Conservation (phyloP, 2,329 filamentous ascomycete genomes). For the Balansia obtecta region DNA sequence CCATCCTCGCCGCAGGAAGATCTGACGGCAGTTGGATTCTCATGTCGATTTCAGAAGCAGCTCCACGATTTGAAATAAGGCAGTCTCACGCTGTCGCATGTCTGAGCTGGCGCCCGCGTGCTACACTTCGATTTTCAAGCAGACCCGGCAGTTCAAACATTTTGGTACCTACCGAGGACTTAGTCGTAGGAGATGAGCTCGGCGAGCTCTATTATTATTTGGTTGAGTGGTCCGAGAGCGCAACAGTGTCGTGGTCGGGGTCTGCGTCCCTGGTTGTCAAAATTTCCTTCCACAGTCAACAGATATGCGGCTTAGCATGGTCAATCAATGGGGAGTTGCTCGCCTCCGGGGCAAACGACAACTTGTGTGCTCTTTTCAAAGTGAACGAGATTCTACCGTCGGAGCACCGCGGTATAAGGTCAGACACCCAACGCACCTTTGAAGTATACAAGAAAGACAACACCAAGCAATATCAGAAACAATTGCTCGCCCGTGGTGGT, state of each 20-base stretch:
- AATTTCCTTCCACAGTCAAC: conserved; percentile 70
- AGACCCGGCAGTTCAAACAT: conserved; percentile 33
- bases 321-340: conserved; percentile 64
- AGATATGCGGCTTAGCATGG: conserved; percentile 91
- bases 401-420: conserved; percentile 3
- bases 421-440: not conserved
- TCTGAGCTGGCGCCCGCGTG: conserved; percentile 64
- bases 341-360: conserved; percentile 87
- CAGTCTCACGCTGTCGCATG: conserved; percentile 66
- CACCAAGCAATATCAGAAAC: conserved; percentile 7
- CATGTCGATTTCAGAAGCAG: conserved; percentile 60
- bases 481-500: not conserved
- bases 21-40: conserved; percentile 65
- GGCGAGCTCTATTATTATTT: conserved; percentile 82
- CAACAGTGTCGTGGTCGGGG: conserved; percentile 59
- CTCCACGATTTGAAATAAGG: conserved; percentile 61
- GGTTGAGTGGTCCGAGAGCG: conserved; percentile 72
- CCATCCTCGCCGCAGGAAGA: conserved; percentile 75
- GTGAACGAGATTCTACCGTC: conserved; percentile 40
- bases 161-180: conserved; percentile 60
- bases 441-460: conserved; percentile 4
- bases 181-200: conserved; percentile 73
- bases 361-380: conserved; percentile 73
- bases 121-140: conserved; percentile 37
- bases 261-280: conserved; percentile 65